These are phyloP conservation scores for Botrytis cinerea DNA, from an alignment of 2,329 filamentous ascomycete genomes.

Conservation along the genomic window DNA sequence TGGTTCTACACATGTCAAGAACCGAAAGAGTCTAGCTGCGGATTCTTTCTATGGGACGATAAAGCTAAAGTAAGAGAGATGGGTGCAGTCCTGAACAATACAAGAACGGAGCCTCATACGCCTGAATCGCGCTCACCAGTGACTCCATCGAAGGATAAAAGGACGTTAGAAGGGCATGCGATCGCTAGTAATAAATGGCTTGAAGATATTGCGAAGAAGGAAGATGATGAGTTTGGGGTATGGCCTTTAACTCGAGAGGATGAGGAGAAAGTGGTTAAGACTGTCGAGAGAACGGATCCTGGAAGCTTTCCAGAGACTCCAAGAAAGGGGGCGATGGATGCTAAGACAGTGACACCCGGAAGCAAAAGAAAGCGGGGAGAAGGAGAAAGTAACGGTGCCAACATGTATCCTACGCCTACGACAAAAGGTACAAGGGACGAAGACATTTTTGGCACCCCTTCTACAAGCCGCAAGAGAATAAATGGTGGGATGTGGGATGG, in stretches of 20 bases:
- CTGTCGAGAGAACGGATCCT: conserved; percentile 20
- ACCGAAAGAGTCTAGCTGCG: conserved; percentile 49
- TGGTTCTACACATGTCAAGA: conserved; percentile 57
- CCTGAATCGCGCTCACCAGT: conserved; percentile 21
- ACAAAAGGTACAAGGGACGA: conserved; percentile 29
- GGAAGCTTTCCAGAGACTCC: conserved; percentile 35
- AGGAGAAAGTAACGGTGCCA: conserved; percentile 1
- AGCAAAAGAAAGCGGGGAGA: conserved; percentile 38
- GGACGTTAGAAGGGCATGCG: conserved; percentile 27
- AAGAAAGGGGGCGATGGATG: conserved; percentile 32
- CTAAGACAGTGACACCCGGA: conserved; percentile 33
- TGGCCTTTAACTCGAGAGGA: conserved; percentile 35
- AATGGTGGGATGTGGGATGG: conserved; percentile 35
- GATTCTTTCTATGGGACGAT: conserved; percentile 60
- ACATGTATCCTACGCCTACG: conserved; percentile 36
- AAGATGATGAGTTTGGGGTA: conserved; percentile 38
- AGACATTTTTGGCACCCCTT: conserved; percentile 34
- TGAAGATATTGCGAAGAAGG: conserved; percentile 26
- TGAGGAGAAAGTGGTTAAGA: conserved; percentile 30
- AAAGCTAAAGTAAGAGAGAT: conserved; percentile 52
- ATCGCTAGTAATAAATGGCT: conserved; percentile 30
- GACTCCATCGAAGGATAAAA: conserved; percentile 29
- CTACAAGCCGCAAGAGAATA: conserved; percentile 24
- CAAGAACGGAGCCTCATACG: conserved; percentile 46
- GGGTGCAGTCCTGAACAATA: conserved; percentile 48